These are phyloP conservation scores for Straminergon stramineum DNA, from an alignment of 225 moss, liverwort and hornwort species.

Conservation along the genomic window DNA sequence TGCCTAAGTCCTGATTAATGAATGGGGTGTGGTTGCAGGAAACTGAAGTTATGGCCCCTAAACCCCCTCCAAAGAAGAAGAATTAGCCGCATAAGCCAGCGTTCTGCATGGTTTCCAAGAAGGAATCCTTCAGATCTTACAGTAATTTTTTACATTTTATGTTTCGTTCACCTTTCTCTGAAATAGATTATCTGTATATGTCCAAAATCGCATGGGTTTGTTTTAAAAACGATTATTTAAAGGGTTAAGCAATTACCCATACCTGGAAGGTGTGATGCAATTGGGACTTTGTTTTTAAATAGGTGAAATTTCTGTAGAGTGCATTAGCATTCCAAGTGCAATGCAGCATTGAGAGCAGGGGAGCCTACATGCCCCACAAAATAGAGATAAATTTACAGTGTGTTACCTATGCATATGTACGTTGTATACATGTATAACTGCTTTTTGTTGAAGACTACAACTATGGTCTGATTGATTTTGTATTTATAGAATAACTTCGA, in stretches of 20 bases:
- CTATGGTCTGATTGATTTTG: background rate
- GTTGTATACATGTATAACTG: too few species aligned
- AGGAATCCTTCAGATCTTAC: background rate
- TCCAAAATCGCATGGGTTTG: too few species aligned
- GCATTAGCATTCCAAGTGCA: background rate
- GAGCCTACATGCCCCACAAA: background rate
- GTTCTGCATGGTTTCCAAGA: background rate
- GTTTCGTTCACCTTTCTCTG: too few species aligned
- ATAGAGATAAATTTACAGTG: background rate
- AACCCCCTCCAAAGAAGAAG: slow-evolving; percentile 3
- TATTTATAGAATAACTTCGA: background rate
- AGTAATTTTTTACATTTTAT: background rate
- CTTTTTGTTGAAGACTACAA: background rate
- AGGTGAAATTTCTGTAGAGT: background rate
- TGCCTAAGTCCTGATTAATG: background rate
- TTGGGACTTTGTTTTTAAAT: background rate
- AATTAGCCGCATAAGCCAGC: background rate
- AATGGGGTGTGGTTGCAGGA: background rate
- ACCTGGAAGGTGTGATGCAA: background rate
- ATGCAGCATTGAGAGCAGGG: background rate
- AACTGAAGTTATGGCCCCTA: background rate
- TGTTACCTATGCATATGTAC: background rate
- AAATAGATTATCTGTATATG: background rate
- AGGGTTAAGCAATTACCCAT: too few species aligned
- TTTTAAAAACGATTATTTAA: background rate